Percentiles rank a stretch among this genome's conserved stretches.
phyloP scores from a whole-genome alignment of 805 yeast species.

The Metschnikowia chrysomelidarum region DNA sequence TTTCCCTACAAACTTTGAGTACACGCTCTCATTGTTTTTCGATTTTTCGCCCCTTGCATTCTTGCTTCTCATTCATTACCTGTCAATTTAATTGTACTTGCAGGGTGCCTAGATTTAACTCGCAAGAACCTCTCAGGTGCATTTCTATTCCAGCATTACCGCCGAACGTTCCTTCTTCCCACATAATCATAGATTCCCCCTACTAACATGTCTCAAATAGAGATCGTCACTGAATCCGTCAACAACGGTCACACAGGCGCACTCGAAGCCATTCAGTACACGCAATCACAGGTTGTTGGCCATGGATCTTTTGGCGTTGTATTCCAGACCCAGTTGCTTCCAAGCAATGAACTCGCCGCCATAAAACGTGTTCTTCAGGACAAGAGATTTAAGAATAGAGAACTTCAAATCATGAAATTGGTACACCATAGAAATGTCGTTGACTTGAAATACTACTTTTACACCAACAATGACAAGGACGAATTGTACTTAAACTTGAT shows the following conservation, averaged over 20 bases:
- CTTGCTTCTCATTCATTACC: no score
- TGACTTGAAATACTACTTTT: conserved; percentile 82
- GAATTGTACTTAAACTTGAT: conserved; percentile 87
- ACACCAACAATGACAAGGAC: conserved; percentile 66
- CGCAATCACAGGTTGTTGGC: conserved; percentile 90
- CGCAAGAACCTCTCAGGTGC: no score
- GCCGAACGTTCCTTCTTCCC: no score
- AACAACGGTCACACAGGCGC: conserved; percentile 72
- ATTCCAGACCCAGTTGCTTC: conserved; percentile 78
- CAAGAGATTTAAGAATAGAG: conserved; percentile 90
- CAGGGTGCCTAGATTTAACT: no score
- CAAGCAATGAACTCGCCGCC: conserved; percentile 79
- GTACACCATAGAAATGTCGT: conserved; percentile 86
- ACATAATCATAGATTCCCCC: no score
- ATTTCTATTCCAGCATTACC: no score
- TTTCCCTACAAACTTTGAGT: conserved; percentile 7
- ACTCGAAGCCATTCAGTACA: conserved; percentile 61
- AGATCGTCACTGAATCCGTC: conserved; percentile 59
- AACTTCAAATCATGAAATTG: conserved; percentile 90
- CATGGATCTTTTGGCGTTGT: conserved; percentile 99
- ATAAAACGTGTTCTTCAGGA: conserved; percentile 96
- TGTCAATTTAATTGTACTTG: no score
- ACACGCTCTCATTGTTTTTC: neutral
- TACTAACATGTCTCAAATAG: conserved; percentile 47
- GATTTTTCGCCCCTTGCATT: no score